Conservation (phyloP, 257 asterid genomes). For the Rubia yunnanensis region DNA sequence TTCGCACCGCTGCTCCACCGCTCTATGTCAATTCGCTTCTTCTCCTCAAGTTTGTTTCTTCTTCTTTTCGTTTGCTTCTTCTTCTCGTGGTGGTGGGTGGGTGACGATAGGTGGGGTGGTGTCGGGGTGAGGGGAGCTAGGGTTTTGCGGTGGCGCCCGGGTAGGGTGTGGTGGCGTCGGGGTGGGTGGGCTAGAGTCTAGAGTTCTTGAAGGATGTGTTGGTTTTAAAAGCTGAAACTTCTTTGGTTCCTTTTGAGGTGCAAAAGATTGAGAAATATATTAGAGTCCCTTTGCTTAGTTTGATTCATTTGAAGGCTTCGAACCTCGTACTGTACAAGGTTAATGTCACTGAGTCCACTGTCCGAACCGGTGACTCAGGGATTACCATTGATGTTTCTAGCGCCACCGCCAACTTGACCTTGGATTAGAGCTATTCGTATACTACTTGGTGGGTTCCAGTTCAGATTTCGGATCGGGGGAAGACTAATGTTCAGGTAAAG, state of each 20-base stretch:
- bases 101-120: too few relatives aligned
- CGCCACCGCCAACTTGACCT: constrained; percentile 69
- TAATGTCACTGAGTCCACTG: constrained; percentile 52
- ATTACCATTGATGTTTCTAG: constrained; percentile 58
- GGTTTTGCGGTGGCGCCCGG: too few relatives aligned
- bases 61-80: too few relatives aligned
- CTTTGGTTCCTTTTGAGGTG: constrained; percentile 67
- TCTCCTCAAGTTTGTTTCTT: too few relatives aligned
- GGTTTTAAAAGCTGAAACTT: constrained; percentile 44
- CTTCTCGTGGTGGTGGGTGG: too few relatives aligned
- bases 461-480: constrained; percentile 58
- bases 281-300: constrained; percentile 63
- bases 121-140: too few relatives aligned
- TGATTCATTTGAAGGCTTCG: constrained; percentile 45
- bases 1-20: too few relatives aligned
- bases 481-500: constrained; percentile 62
- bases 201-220: constrained; percentile 61
- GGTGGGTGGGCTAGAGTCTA: too few relatives aligned
- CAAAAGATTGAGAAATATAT: constrained; percentile 44
- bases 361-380: constrained; percentile 59
- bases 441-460: constrained; percentile 53
- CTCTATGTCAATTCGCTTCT: too few relatives aligned
- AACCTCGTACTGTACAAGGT: constrained; percentile 37
- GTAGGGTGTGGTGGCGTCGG: too few relatives aligned
- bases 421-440: constrained; percentile 79